Base-by-base conservation (phyloP, 805 yeast genomes). In the Lachancea meyersii region DNA sequence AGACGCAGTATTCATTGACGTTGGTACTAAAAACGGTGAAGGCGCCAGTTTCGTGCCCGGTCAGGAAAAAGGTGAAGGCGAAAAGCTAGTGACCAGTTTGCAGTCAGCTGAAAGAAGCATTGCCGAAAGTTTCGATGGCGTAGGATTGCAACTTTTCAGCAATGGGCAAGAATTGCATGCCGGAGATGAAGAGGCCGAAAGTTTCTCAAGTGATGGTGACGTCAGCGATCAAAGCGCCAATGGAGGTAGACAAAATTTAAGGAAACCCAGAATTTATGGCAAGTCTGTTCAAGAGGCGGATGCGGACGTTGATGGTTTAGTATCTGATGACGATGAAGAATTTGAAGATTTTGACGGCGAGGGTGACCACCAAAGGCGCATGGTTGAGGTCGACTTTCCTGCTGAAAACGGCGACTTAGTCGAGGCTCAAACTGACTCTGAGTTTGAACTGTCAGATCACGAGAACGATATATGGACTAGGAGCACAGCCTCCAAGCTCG, bases 1-100 rank as follows among this genome's bases (percentile, higher is more conserved):
- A 60, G 99, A 93, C 69, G 96, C 98, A 7, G 98, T 93, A 2
- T 93, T 89, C 56, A 86, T 93, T 47, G 97, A 70, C 49, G 66
- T 69, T 33, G 72, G 72, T 27, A 68, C 67, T 32, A 73, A 72
- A 40, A 58, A 51, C 34, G 52, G 52, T 40, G 60, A 52, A 16
- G 56, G 53, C 4, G 51, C 51, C 40, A 61, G 73, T 31, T 84
- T 84, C 61, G 76, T 73, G 14, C 71, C 76, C 1, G 83, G 84
- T 20, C 75, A 76, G 48, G 85, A 81, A 47, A 71, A 69, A 54
- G 97, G 95, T 20, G 76, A 85, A 50, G 97, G 97, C 48, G 96
- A 89, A 63, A 76, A 78, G 55, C 66, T 88, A 48, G 95, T 91
- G 21, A 85, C 94, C 4, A 78, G 79, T 44, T 70, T 93, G 50